Base-by-base conservation (phyloP, 495 filamentous ascomycete species). In the Hypoxylon trugodes region DNA sequence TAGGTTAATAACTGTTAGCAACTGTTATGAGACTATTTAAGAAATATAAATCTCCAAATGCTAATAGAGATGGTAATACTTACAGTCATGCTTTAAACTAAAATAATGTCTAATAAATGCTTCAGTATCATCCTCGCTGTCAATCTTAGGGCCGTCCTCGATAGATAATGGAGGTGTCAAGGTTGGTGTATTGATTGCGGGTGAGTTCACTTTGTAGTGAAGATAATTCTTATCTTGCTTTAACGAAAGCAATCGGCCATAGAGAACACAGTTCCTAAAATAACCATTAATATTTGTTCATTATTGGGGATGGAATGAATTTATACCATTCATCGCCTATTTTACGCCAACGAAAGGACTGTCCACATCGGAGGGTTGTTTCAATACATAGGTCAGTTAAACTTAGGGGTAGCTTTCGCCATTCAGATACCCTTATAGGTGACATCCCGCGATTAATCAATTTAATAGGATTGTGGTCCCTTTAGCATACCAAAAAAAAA, bases 261-360 rank as follows among this genome's bases (percentile, higher is more conserved):
- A 85, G 9, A 99, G 85, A 38, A 90, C 89, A 69, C 92, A 96
- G 53, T 91, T 84, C 86, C 86, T 89, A 48, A 10, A 19, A 13
- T 25, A 3, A 49, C 4, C 13, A 48, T 79, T 35, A 75, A 63
- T 37, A 4, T 2, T 25, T 18, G 32, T 21, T 33, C 0, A 38
- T 33, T 33, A 15, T 36, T 30, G 13, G 2, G 16, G 15, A 1
- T 37, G 2, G 9, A 40, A n/a, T n/a, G 28, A 15, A 16, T 8
- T 0, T 15, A 33, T 66, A 89, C 95, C 96, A 98, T 84, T 95
- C 89, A 66, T 92, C 84, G 13, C 84, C 82, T 45, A 91, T 83
- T 60, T 91, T 90, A 41, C 89, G 90, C 95, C 95, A 98, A 79
- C 95, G 81, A 71, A 96, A 97, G 2, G 92, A 93, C 69, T 97